These are phyloP conservation scores for Apiospora marii DNA, from an alignment of 2,329 filamentous ascomycete species.

Conservation along the genomic window DNA sequence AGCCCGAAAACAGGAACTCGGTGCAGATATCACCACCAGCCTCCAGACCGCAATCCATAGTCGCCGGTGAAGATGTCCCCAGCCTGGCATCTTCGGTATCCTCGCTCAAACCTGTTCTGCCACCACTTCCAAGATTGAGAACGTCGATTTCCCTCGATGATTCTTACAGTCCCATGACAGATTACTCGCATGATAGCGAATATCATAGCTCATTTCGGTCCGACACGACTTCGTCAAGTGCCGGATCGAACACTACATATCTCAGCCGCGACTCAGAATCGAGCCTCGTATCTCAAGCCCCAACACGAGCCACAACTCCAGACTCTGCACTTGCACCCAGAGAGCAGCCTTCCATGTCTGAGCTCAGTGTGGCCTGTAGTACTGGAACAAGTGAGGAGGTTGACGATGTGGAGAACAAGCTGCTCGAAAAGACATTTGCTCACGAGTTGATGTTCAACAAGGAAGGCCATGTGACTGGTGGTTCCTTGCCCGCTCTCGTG, in stretches of 20 bases:
- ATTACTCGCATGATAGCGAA: conserved; percentile 57
- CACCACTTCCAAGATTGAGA: conserved; percentile 65
- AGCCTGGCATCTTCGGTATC: conserved; percentile 56
- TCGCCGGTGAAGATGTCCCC: conserved; percentile 50
- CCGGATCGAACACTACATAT: conserved; percentile 79
- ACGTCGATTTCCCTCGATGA: conserved; percentile 58
- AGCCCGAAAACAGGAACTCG: conserved; percentile 34
- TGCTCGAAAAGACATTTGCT: conserved; percentile 91
- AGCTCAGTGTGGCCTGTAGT: conserved; percentile 72
- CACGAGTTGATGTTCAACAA: conserved; percentile 94
- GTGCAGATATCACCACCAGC: conserved; percentile 43
- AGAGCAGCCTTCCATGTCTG: conserved; percentile 69
- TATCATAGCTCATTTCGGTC: conserved; percentile 62
- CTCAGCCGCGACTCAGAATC: conserved; percentile 83
- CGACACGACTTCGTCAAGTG: conserved; percentile 73
- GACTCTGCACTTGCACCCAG: conserved; percentile 66
- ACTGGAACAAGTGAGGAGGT: conserved; percentile 75
- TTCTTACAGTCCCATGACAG: conserved; percentile 57
- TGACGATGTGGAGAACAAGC: conserved; percentile 80
- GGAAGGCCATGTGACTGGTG: conserved; percentile 92
- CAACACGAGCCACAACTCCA: conserved; percentile 88
- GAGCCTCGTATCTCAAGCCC: conserved; percentile 81
- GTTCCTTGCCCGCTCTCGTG: conserved; percentile 88
- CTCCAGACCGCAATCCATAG: conserved; percentile 53
- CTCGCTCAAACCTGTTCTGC: conserved; percentile 57